These are phyloP conservation scores for Pseudovirgaria hyperparasitica DNA, from an alignment of 2,329 filamentous ascomycete genomes.

Conservation along the genomic window DNA sequence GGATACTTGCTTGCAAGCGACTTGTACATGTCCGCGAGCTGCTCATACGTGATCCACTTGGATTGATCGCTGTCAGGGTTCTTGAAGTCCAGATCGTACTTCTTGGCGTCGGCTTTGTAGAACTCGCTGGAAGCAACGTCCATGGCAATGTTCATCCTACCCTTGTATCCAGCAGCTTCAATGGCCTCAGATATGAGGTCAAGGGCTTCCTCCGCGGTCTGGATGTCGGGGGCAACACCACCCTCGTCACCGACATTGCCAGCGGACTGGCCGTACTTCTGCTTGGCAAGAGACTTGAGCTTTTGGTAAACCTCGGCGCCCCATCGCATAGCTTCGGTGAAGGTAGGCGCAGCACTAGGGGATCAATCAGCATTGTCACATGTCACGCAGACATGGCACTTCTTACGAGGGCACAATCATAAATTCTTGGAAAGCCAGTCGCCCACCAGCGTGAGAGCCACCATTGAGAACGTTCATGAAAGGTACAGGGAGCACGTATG, in stretches of 20 bases:
- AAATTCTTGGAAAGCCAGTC: slow-evolving; percentile 51
- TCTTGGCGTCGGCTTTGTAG: slow-evolving; percentile 93
- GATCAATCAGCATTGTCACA: slow-evolving; percentile 8
- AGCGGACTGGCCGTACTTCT: slow-evolving; percentile 94
- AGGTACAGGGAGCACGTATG: slow-evolving; percentile 43
- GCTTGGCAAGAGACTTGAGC: slow-evolving; percentile 94
- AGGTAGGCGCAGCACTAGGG: slow-evolving; percentile 64
- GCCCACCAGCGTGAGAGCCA: slow-evolving; percentile 92
- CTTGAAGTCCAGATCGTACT: slow-evolving; percentile 99
- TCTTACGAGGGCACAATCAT: slow-evolving; percentile 38
- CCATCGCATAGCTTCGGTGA: slow-evolving; percentile 92
- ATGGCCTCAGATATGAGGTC: slow-evolving; percentile 93
- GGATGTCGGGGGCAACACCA: slow-evolving; percentile 98
- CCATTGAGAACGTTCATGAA: slow-evolving; percentile 49
- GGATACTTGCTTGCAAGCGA: slow-evolving; percentile 87
- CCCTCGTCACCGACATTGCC: slow-evolving; percentile 99
- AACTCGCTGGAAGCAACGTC: slow-evolving; percentile 98
- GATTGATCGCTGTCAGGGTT: slow-evolving; percentile 90
- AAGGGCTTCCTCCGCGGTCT: slow-evolving; percentile 91
- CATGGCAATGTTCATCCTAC: slow-evolving; percentile 96
- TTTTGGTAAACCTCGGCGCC: slow-evolving; percentile 97
- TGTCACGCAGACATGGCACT: not conserved
- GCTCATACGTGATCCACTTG: slow-evolving; percentile 99
- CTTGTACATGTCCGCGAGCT: slow-evolving; percentile 87
- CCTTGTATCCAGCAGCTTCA: slow-evolving; percentile 87